Evolutionary conservation across 441 rosid species (phyloP).

Genomic region (Brassica balearica): DNA sequence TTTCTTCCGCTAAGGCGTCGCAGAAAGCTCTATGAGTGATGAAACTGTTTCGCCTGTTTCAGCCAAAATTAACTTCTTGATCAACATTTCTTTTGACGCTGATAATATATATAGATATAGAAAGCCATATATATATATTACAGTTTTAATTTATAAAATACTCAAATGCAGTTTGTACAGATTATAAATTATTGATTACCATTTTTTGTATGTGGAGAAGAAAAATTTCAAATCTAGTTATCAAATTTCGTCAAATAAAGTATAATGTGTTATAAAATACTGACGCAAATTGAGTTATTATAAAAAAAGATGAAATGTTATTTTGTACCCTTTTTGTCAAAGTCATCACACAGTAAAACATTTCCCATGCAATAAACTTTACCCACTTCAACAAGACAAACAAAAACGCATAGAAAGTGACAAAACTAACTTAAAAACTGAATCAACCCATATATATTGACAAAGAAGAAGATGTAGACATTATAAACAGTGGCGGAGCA

Average conservation of each 20-base stretch:
- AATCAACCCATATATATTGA: slow-evolving; percentile 12
- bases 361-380: slow-evolving; percentile 24
- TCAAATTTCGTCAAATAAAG: too few relatives aligned
- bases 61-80: slow-evolving; percentile 1
- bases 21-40: slow-evolving; percentile 94
- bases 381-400: slow-evolving; percentile 32
- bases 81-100: too few relatives aligned
- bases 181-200: too few relatives aligned
- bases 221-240: too few relatives aligned
- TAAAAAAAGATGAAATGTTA: neutral
- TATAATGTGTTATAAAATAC: neutral
- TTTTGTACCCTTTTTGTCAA: slow-evolving; percentile 21
- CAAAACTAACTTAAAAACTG: slow-evolving; percentile 8
- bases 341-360: slow-evolving; percentile 19
- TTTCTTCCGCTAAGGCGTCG: slow-evolving; percentile 93
- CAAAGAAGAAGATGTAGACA: slow-evolving; percentile 16
- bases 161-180: too few relatives aligned
- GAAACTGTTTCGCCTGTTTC: slow-evolving; percentile 86
- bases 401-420: slow-evolving; percentile 21
- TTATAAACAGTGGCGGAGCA: neutral
- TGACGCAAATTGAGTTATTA: neutral
- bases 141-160: too few relatives aligned
- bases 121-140: too few relatives aligned
- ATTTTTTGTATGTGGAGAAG: too few relatives aligned
- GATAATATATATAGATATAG: too few relatives aligned